A percentile compares a stretch with the other conserved stretches of the same genome.
phyloP scores from a whole-genome alignment of 2,329 filamentous ascomycete genomes.

The Neurospora sp. region DNA sequence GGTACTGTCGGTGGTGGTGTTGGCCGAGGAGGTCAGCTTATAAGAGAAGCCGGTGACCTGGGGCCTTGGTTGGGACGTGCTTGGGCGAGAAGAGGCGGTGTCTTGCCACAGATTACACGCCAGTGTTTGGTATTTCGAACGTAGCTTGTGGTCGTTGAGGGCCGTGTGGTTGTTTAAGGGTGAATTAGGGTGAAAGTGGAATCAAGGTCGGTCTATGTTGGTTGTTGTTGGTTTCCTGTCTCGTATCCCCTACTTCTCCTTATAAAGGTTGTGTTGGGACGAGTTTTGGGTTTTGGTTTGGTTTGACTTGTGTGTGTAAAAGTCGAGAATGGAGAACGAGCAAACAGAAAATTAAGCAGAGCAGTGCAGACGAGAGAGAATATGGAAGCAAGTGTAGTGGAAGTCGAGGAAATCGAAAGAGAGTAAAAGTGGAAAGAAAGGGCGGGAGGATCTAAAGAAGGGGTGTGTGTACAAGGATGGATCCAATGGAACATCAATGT shows the following conservation, averaged over 20 bases:
- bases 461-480: constrained; percentile 6
- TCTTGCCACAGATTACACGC: neutral
- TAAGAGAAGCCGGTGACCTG: neutral
- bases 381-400: neutral
- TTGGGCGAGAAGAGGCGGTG: neutral
- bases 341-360: constrained; percentile 2
- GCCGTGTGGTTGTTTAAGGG: neutral
- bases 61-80: neutral
- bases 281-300: neutral
- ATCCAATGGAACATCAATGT: neutral
- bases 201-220: neutral
- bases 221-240: constrained; percentile 7
- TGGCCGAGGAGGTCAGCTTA: neutral
- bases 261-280: neutral
- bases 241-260: neutral
- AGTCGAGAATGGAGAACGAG: neutral
- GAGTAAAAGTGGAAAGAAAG: constrained; percentile 3
- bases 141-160: neutral
- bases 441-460: constrained; percentile 12
- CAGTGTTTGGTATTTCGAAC: neutral
- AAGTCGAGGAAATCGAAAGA: neutral
- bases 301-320: neutral
- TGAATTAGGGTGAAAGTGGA: neutral
- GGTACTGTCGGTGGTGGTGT: neutral
- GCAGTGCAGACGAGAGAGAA: neutral